phyloP scores from a whole-genome alignment of 371 early-diverging fungal genomes.

The Mortierella sp. region DNA sequence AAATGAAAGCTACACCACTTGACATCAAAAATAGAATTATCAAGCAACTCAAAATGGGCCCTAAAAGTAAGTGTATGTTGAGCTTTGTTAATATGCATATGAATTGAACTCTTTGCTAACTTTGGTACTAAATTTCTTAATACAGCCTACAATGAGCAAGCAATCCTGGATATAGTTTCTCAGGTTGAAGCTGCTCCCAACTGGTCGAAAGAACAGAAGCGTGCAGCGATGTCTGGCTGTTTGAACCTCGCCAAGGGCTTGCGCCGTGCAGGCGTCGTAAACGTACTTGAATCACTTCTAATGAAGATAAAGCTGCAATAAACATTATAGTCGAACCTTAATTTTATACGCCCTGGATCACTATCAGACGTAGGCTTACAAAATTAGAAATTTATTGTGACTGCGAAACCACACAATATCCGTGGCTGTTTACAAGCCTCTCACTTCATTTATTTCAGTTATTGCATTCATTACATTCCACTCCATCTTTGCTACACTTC shows the following conservation, averaged over 20 bases:
- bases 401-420: not conserved
- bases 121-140: not conserved
- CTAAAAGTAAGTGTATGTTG: constrained; percentile 19
- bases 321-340: not conserved
- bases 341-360: no score
- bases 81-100: no score
- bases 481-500: no score
- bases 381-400: no score
- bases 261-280: constrained; percentile 33
- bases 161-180: constrained; percentile 25
- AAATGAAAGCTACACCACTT: constrained; percentile 4
- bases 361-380: no score
- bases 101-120: no score
- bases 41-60: constrained; percentile 29
- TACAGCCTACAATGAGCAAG: constrained; percentile 31
- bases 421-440: not conserved
- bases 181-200: constrained; percentile 26
- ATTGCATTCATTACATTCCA: not conserved
- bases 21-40: constrained; percentile 18
- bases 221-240: constrained; percentile 15
- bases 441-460: not conserved
- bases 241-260: constrained; percentile 36
- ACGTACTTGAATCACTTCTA: constrained; percentile 11
- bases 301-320: constrained; percentile 8
- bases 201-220: constrained; percentile 48